These are phyloP conservation scores for Aspergillus carlsbadensis DNA, from an alignment of 495 filamentous ascomycete species.

Conservation along the genomic window DNA sequence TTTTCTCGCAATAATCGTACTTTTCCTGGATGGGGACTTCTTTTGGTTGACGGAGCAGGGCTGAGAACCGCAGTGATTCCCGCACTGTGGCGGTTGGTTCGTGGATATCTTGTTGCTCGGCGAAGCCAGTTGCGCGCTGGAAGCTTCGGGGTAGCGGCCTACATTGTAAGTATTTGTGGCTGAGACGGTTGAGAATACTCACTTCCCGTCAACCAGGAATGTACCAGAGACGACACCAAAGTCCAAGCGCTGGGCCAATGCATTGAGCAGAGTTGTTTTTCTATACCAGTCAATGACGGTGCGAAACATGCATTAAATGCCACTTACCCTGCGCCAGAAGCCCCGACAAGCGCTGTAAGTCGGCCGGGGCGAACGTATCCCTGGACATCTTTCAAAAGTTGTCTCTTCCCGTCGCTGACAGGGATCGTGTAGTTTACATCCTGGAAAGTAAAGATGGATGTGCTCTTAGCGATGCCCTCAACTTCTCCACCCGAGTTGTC, in stretches of 20 bases:
- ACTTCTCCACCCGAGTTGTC: slow-evolving; percentile 27
- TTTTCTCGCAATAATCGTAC: slow-evolving; percentile 59
- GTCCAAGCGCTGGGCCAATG: slow-evolving; percentile 53
- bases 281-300: slow-evolving; percentile 20
- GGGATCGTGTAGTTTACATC: slow-evolving; percentile 75
- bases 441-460: slow-evolving; percentile 74
- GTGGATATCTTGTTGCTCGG: slow-evolving; percentile 64
- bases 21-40: slow-evolving; percentile 58
- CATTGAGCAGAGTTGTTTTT: slow-evolving; percentile 58
- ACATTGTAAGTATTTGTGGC: slow-evolving; percentile 5
- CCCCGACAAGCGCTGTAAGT: slow-evolving; percentile 69
- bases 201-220: slow-evolving; percentile 56
- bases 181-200: slow-evolving; percentile 3
- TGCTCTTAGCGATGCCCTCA: slow-evolving; percentile 54
- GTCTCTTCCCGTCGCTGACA: slow-evolving; percentile 55
- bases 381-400: slow-evolving; percentile 61
- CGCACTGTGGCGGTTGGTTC: slow-evolving; percentile 60
- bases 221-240: slow-evolving; percentile 51
- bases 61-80: slow-evolving; percentile 60
- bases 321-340: slow-evolving; percentile 59
- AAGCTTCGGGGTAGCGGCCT: slow-evolving; percentile 48
- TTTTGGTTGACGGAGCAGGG: slow-evolving; percentile 57
- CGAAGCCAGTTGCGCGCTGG: slow-evolving; percentile 56
- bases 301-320: background rate
- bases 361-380: slow-evolving; percentile 71